Base-by-base conservation (phyloP, 2,329 filamentous ascomycete species). In the Sporothrix luriei region DNA sequence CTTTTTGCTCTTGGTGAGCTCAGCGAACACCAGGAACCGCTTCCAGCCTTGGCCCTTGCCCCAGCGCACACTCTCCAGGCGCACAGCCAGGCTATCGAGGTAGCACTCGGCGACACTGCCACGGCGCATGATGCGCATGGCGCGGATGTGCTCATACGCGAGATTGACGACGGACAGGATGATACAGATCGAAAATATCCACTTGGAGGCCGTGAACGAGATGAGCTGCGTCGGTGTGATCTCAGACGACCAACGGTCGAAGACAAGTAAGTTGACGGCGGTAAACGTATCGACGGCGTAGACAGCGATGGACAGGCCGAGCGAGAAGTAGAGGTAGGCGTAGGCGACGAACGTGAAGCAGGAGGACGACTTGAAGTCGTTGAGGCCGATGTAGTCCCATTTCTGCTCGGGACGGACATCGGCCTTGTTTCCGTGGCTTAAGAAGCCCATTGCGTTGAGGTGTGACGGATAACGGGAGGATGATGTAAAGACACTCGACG, bases 131-230 rank as follows among this genome's bases (percentile, higher is more conserved):
- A 96, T 92, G 59, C 90, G 88, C 72, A 90, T 81, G 33, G 94
- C 93, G 68, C 91, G 88, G 62, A 96, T 77, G 82, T 92, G 93
- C 79, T 97, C 91, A 76, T 91, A 95, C 19, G 82, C 84, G 38
- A 96, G 85, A 74, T 98, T 91, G 73, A 93, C 82, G 78, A 94
- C 94, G 11, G 94, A 98, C 48, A 95, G 84, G 73, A 98, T 90
- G 77, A 99, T 98, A 78, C 94, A 97, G 69, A 88, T 87, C 38
- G 92, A 91, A 78, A 98, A 99, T 78, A 99, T 94, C 93, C 94
- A 97, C 81, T 95, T 96, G 14, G 93, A 91, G 68, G 94, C 86
- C 64, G 87, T 82, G 76, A 96, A 88, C 3, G 89, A 86, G 73
- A 98, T 90, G n/a, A 81, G 73, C 69, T 79, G 77, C 52, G 87